Evolutionary conservation across 2,329 filamentous ascomycete genomes (phyloP), one percentile per base, ranked within the genome.

Genomic region (Venturia aucupariae): DNA sequence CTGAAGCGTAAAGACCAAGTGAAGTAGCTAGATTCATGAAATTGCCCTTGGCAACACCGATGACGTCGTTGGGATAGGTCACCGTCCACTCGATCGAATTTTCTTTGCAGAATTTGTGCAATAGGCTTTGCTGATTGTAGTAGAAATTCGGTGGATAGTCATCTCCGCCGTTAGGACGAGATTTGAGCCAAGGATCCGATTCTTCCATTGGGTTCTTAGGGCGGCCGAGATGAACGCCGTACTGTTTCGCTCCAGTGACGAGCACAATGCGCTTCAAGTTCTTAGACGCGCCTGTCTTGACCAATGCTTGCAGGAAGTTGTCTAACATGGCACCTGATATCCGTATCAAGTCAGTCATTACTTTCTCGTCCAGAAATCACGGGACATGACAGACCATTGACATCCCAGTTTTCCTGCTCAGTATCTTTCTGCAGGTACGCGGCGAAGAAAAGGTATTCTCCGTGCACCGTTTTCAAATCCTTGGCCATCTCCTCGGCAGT

Each of bases 161-260:
- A 11, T 27, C 11, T 3, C 44, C 44, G 4, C 44, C 44, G 22
- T 55, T 55, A 4, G 59, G 35, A 67, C 19, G 68, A 76, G 39
- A 71, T 68, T 75, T 74, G 4, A 81, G 71, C 75, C 76, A 78
- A 1, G 76, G 75, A 64, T 81, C 79, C 17, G 74, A 71, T 68
- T 84, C 80, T 13, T 74, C 68, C 73, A 82, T 76, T 0, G 80
- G 81, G 66, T 77, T 76, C 66, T 81, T 82, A 17, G 73, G 70
- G 11, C 72, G 73, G 10, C 81, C 80, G 1, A 82, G 74, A 66
- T 84, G 81, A 3, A 83, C 79, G 30, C 80, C 79, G 68, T 83
- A 84, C 63, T 84, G 80, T 68, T 83, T 83, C 42, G 75, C 70
- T 0, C 81, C 81, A 0, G 76, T 79, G 6, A 80, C 78, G 11